A percentile compares a stretch with the other conserved stretches of the same genome.
Conservation (phyloP, 805 yeast species). For the Spencermartinsiella europaea region DNA sequence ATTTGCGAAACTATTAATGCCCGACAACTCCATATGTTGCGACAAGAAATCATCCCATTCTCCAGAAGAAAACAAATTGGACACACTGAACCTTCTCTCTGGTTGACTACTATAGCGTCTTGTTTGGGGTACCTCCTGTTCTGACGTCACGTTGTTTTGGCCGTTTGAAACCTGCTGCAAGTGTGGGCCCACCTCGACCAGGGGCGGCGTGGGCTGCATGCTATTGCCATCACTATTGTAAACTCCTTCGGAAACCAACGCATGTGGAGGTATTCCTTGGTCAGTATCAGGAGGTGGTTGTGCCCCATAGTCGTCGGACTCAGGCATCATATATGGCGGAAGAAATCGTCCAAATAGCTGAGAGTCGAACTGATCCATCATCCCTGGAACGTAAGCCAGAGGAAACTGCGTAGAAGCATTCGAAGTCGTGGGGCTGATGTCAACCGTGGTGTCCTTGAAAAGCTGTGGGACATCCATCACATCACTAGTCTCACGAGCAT, state of each 20-base stretch:
- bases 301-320: background rate
- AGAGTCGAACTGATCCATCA: conserved; percentile 78
- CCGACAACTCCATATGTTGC: conserved; percentile 21
- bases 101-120: too few relatives aligned
- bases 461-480: background rate
- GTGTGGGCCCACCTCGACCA: too few relatives aligned
- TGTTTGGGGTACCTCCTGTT: too few relatives aligned
- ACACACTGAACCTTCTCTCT: conserved; percentile 1
- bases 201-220: too few relatives aligned
- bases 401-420: conserved; percentile 7
- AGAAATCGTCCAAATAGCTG: conserved; percentile 77
- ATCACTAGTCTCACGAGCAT: too few relatives aligned
- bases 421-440: background rate
- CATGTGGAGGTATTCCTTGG: too few relatives aligned
- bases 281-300: too few relatives aligned
- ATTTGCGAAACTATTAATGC: conserved; percentile 17
- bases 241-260: too few relatives aligned
- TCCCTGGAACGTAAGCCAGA: conserved; percentile 62
- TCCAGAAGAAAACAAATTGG: conserved; percentile 10
- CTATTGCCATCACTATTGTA: too few relatives aligned
- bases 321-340: conserved; percentile 72
- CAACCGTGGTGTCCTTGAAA: background rate
- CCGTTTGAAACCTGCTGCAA: too few relatives aligned
- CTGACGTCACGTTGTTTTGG: too few relatives aligned
- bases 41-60: conserved; percentile 23